Evolutionary conservation across 2,329 filamentous ascomycete genomes (phyloP), one percentile per base, ranked within the genome.

Genomic region (Alternaria gaisen): DNA sequence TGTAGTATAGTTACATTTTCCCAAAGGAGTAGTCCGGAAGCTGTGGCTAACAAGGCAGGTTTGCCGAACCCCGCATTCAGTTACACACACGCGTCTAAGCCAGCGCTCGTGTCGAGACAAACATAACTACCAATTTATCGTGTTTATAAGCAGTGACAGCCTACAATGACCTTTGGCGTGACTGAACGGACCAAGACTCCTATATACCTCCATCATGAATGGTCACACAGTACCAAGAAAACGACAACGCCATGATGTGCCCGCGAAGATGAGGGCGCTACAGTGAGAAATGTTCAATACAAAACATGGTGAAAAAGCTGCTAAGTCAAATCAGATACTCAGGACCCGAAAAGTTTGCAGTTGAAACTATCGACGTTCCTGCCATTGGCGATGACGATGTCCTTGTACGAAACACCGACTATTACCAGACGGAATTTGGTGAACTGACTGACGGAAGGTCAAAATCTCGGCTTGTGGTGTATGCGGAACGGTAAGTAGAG

Each of bases 401-500:
- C 1, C 53, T 72, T n/a, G 70, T 72, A 60, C 42, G 20, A 12
- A n/a, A 44, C 2, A 6, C 52, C 26, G 8, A 26, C 12, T 26
- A 26, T 41, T 3, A 18, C 8, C 36, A 18, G 1, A 22, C 24
- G 7, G 36, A n/a, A 2, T 28, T 10, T 20, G 12, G 8, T 38
- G 16, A 10, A 24, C 41, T 64, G 41, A 66, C 20, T 3, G 18
- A 5, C 12, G 16, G 10, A 24, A 71, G 70, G 67, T 72, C 34
- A 71, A 70, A 36, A 68, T 72, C 6, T 61, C 67, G 2, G 70
- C 68, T 6, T 72, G 70, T 24, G 70, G 70, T 26, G 67, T 72
- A 18, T 72, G 70, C 44, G 67, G 70, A 14, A 72, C 70, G 30
- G 67, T 68, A 60, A 43, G 64, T 56, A 4, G 38, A 40, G 7